Percentiles rank a stretch among this genome's conserved stretches.
These are phyloP conservation scores for Acacia pycnantha DNA, from an alignment of 331 rosid genomes.

Conservation along the genomic window DNA sequence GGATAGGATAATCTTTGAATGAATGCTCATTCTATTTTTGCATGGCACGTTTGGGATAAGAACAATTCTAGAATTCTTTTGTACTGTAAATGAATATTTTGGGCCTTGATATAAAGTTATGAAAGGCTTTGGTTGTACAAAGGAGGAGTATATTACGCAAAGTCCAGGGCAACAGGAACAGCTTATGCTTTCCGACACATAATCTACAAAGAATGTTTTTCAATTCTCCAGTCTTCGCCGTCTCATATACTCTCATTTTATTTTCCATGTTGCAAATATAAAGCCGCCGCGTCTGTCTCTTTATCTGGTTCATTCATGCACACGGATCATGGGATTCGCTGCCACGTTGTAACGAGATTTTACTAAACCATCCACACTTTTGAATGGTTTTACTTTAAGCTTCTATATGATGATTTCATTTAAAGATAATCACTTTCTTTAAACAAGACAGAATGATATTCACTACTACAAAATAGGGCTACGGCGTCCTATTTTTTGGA, in stretches of 20 bases:
- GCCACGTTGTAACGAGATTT: neutral
- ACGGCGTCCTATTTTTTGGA: too few relatives aligned
- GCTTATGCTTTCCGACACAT: neutral
- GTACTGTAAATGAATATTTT: neutral
- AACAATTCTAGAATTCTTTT: neutral
- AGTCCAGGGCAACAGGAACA: neutral
- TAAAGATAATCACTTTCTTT: too few relatives aligned
- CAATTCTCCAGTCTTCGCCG: neutral
- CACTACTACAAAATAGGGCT: too few relatives aligned
- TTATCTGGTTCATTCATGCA: neutral
- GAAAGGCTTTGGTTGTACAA: neutral
- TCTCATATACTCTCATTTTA: neutral
- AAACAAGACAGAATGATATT: too few relatives aligned
- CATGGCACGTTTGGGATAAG: neutral
- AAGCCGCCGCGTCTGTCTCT: neutral
- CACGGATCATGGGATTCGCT: neutral
- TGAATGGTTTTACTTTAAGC: too few relatives aligned
- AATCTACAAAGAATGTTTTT: neutral
- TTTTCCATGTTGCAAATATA: neutral
- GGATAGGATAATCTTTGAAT: neutral
- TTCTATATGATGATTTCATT: too few relatives aligned
- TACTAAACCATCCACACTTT: too few relatives aligned
- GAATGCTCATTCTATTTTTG: neutral
- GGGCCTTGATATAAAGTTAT: neutral
- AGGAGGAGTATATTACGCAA: neutral